These are phyloP conservation scores for Petunia hybrid DNA, from an alignment of 305 asterid genomes.

Conservation along the genomic window DNA sequence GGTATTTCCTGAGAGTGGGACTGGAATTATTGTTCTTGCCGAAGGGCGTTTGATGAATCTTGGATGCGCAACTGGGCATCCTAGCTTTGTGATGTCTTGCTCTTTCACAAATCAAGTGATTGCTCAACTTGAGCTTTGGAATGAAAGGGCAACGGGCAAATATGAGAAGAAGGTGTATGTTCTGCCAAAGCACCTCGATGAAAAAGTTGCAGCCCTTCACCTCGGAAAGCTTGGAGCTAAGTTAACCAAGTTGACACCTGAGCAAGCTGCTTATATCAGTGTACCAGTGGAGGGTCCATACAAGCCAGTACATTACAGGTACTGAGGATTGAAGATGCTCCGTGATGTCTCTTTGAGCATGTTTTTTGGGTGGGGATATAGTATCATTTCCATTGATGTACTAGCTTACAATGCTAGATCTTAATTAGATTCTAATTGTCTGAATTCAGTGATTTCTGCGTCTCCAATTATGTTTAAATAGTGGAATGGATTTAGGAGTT, in stretches of 20 bases:
- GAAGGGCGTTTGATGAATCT: slow-evolving; percentile 27
- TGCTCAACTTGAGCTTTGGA: slow-evolving; percentile 30
- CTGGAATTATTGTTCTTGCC: slow-evolving; percentile 32
- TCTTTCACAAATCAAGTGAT: slow-evolving; percentile 34
- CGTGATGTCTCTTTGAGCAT: neutral
- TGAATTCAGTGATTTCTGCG: neutral
- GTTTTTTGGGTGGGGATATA: neutral
- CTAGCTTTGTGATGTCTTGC: slow-evolving; percentile 33
- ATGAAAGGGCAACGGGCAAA: neutral
- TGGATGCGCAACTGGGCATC: slow-evolving; percentile 25
- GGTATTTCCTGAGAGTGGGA: slow-evolving; percentile 30
- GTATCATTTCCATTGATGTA: neutral
- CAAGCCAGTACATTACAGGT: slow-evolving; percentile 34
- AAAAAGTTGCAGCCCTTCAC: slow-evolving; percentile 35
- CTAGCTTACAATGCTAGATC: neutral
- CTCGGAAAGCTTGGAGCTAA: slow-evolving; percentile 33
- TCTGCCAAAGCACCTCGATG: slow-evolving; percentile 34
- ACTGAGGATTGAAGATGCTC: slow-evolving; percentile 6
- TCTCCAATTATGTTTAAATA: neutral
- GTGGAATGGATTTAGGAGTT: neutral
- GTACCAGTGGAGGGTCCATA: slow-evolving; percentile 34
- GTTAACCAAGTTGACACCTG: slow-evolving; percentile 16
- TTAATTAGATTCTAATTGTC: neutral
- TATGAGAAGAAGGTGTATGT: slow-evolving; percentile 16
- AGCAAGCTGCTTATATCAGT: slow-evolving; percentile 32